phyloP scores from a whole-genome alignment of 768 basidiomycete species.

The Gymnopilus junonius region DNA sequence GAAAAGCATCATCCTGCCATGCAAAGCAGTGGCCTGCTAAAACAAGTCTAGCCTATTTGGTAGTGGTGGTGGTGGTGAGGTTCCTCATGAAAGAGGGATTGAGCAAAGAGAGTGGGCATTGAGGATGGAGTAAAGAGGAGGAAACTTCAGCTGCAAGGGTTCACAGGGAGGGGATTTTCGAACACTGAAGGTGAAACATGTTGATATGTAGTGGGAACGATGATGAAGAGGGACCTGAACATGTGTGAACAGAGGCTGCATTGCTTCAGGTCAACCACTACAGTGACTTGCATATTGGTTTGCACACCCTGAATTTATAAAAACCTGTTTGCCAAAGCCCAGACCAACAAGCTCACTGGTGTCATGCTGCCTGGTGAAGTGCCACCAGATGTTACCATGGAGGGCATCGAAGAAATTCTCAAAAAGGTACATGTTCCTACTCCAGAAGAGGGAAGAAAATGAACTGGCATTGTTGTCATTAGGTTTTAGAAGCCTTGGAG shows the following conservation, averaged over 20 bases:
- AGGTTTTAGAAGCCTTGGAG: background rate
- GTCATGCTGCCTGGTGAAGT: constrained; percentile 7
- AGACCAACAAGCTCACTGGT: background rate
- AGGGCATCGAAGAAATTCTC: background rate
- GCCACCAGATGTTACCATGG: too few relatives aligned
- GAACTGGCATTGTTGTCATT: constrained; percentile 3
- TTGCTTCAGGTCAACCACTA: too few relatives aligned
- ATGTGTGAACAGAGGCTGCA: too few relatives aligned
- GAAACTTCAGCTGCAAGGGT: constrained; percentile 20
- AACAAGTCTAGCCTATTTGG: constrained; percentile 21
- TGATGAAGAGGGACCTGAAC: too few relatives aligned
- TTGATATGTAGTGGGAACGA: too few relatives aligned
- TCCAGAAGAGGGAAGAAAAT: background rate
- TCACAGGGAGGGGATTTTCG: constrained; percentile 25
- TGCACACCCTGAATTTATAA: too few relatives aligned
- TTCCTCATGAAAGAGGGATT: constrained; percentile 18
- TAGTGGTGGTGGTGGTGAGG: constrained; percentile 22
- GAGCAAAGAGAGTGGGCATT: too few relatives aligned
- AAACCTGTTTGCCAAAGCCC: too few relatives aligned
- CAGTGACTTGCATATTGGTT: too few relatives aligned
- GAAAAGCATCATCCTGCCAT: too few relatives aligned
- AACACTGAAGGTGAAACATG: constrained; percentile 28
- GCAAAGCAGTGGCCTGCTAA: too few relatives aligned
- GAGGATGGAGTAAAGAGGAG: too few relatives aligned
- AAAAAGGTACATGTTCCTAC: background rate